Percentiles rank a stretch among this genome's conserved stretches.
Conservation (phyloP, 176 grass and related monocot genomes). For the Cenchrus americanus region DNA sequence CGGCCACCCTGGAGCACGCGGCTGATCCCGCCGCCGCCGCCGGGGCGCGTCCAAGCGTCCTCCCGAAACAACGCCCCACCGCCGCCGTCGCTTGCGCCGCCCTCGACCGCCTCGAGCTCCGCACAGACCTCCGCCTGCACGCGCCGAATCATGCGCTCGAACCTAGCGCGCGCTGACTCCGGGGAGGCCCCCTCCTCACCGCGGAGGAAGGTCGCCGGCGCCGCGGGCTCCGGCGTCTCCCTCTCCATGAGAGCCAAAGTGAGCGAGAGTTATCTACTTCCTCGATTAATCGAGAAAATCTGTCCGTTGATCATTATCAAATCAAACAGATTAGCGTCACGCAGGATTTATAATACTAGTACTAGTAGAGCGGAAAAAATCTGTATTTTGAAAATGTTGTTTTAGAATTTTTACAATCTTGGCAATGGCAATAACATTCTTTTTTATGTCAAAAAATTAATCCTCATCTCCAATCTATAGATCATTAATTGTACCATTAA, state of each 20-base stretch:
- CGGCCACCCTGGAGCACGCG: conserved; percentile 71
- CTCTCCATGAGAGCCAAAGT: conserved; percentile 49
- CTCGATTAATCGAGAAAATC: neutral
- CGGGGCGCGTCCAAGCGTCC: conserved; percentile 75
- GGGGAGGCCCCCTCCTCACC: conserved; percentile 50
- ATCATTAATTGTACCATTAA: no score
- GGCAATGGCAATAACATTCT: no score
- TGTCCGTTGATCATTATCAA: neutral
- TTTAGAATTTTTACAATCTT: no score
- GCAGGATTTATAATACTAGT: neutral
- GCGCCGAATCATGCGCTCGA: conserved; percentile 80
- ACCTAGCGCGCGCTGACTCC: conserved; percentile 54
- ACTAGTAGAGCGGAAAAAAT: neutral
- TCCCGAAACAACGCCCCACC: conserved; percentile 55
- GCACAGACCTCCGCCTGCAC: conserved; percentile 71
- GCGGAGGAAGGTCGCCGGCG: conserved; percentile 70
- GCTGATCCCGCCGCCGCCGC: conserved; percentile 83
- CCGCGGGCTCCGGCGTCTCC: conserved; percentile 62
- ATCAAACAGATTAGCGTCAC: neutral
- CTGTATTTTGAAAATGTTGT: no score
- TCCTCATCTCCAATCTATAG: no score
- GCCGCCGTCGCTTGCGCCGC: conserved; percentile 25
- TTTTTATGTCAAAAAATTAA: no score
- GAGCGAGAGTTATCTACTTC: neutral
- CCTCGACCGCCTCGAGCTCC: conserved; percentile 61